These are phyloP conservation scores for Aspergillus bertholletiae DNA, from an alignment of 495 filamentous ascomycete species.

Conservation along the genomic window DNA sequence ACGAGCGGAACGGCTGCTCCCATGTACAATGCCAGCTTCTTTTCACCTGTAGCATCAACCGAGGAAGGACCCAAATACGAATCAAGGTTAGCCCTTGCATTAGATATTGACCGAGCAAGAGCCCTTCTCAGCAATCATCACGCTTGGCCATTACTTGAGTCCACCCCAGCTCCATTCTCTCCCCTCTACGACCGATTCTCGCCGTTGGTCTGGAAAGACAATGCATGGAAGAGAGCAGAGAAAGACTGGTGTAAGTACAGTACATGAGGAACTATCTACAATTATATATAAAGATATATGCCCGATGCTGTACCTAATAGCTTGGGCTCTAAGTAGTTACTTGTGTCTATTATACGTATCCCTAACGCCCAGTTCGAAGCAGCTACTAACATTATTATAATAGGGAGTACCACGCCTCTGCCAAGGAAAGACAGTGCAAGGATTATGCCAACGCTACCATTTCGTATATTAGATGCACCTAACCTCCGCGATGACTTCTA, in stretches of 20 bases:
- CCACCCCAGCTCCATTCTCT: conserved; percentile 24
- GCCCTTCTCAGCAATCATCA: conserved; percentile 51
- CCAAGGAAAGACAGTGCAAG: conserved; percentile 12
- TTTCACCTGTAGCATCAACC: conserved; percentile 48
- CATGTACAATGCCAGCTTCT: conserved; percentile 67
- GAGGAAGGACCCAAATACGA: conserved; percentile 67
- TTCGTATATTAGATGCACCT: conserved; percentile 88
- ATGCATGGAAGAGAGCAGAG: conserved; percentile 54
- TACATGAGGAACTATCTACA: neutral
- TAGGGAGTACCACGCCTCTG: conserved; percentile 22
- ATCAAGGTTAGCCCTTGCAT: conserved; percentile 72
- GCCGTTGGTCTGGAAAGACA: conserved; percentile 53
- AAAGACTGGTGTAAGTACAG: conserved; percentile 50
- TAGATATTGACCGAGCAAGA: conserved; percentile 70
- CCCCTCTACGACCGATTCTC: conserved; percentile 29
- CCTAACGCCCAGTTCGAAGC: neutral
- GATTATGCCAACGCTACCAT: conserved; percentile 64
- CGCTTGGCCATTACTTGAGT: conserved; percentile 12
- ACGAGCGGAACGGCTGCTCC: conserved; percentile 72
- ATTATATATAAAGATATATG: neutral
- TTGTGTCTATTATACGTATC: neutral
- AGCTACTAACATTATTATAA: neutral
- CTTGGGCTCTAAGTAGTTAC: neutral
- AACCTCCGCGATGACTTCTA: conserved; percentile 91
- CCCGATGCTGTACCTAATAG: neutral